Conservation (phyloP, 352 stramenopile species). For the Phytophthora macrochlamydospora region DNA sequence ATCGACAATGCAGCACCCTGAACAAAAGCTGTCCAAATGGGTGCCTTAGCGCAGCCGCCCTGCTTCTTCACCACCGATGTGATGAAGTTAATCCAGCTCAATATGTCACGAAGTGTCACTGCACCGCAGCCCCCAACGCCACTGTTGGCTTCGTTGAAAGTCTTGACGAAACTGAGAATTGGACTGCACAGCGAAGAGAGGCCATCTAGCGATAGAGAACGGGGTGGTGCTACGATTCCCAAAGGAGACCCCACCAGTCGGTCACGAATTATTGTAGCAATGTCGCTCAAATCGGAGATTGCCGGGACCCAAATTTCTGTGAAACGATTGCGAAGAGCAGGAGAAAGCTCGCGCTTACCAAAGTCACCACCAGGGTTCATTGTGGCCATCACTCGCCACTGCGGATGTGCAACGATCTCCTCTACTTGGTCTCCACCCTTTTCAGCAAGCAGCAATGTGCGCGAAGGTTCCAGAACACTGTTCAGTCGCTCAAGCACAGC, state of each 20-base stretch:
- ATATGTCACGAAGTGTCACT: conserved; percentile 92
- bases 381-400: conserved; percentile 99
- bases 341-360: conserved; percentile 99
- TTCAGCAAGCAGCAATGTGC: conserved; percentile 97
- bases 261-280: conserved; percentile 92
- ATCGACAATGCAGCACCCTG: conserved; percentile 94
- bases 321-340: conserved; percentile 98
- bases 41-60: conserved; percentile 12
- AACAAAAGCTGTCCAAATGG: conserved; percentile 87
- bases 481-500: conserved; percentile 99
- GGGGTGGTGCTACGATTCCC: conserved; percentile 6
- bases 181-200: conserved; percentile 65
- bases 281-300: conserved; percentile 93
- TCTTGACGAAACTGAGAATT: conserved; percentile 97
- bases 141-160: conserved; percentile 92
- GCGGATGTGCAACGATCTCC: conserved; percentile 85
- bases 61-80: conserved; percentile 73
- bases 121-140: conserved; percentile 64
- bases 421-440: conserved; percentile 96
- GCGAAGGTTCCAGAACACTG: conserved; percentile 97
- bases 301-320: conserved; percentile 99
- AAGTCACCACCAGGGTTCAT: conserved; percentile 99
- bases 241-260: conserved; percentile 44
- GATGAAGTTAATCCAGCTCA: conserved; percentile 94
- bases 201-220: conserved; percentile 7